A percentile compares a stretch with the other conserved stretches of the same genome.
phyloP scores from a whole-genome alignment of 768 basidiomycete species.

The Boletus sp. region DNA sequence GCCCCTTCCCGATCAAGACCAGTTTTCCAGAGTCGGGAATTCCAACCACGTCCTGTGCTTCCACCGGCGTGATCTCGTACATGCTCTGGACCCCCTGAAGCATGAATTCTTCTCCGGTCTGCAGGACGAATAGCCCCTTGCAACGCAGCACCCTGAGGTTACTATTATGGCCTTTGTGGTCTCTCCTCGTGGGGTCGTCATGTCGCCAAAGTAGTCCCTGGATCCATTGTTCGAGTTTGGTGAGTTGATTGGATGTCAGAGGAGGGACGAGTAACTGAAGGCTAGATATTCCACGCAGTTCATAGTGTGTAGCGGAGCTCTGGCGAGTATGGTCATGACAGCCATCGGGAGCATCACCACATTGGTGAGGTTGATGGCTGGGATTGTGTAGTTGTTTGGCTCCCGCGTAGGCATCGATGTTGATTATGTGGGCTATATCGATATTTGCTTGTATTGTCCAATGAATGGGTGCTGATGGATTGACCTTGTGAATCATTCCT shows the following conservation, averaged over 20 bases:
- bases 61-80: conserved; percentile 69
- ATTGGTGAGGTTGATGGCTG: conserved; percentile 29
- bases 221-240: conserved; percentile 74
- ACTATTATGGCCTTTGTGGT: conserved; percentile 6
- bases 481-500: conserved; percentile 63
- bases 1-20: conserved; percentile 82
- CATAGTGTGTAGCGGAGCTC: conserved; percentile 52
- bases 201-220: conserved; percentile 81
- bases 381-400: conserved; percentile 29
- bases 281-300: conserved; percentile 79
- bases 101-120: conserved; percentile 59
- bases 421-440: conserved; percentile 74
- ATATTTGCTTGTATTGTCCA: conserved; percentile 68
- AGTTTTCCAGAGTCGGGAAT: conserved; percentile 70
- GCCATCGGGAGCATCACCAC: conserved; percentile 30
- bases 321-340: conserved; percentile 32
- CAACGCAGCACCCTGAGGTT: conserved; percentile 71
- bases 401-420: conserved; percentile 75
- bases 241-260: conserved; percentile 46
- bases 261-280: conserved; percentile 67
- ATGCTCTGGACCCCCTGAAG: conserved; percentile 90
- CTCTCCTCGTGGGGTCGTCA: conserved; percentile 40
- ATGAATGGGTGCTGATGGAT: conserved; percentile 75
- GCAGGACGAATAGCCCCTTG: conserved; percentile 73
- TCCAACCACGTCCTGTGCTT: conserved; percentile 39